These are phyloP conservation scores for Didymella pomorum DNA, from an alignment of 2,329 filamentous ascomycete genomes.

Conservation along the genomic window DNA sequence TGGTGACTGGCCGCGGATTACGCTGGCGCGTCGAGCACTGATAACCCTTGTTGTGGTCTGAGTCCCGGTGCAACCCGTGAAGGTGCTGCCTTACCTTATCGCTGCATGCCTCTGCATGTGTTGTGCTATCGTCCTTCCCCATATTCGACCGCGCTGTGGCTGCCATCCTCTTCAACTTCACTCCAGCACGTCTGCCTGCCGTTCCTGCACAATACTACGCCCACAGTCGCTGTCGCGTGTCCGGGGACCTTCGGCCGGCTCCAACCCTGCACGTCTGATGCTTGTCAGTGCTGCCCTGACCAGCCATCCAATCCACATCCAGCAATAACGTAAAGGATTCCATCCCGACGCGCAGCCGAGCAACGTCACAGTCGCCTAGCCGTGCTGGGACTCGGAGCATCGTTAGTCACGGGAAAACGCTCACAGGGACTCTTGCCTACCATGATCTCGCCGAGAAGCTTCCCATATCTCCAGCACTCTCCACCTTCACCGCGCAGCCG, in stretches of 20 bases:
- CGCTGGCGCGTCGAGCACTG: slow-evolving; percentile 24
- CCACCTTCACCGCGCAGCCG: slow-evolving; percentile 43
- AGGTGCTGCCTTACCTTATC: slow-evolving; percentile 22
- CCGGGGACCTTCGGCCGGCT: slow-evolving; percentile 34
- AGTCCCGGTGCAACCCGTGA: slow-evolving; percentile 15
- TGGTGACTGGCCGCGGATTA: slow-evolving; percentile 16
- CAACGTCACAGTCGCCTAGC: slow-evolving; percentile 42
- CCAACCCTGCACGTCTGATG: slow-evolving; percentile 42
- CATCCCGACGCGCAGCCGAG: slow-evolving; percentile 23
- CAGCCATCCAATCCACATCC: slow-evolving; percentile 43
- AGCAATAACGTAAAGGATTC: slow-evolving; percentile 50
- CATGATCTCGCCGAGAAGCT: slow-evolving; percentile 59
- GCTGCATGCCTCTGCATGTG: slow-evolving; percentile 12
- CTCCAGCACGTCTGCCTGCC: slow-evolving; percentile 5
- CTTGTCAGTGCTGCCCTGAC: slow-evolving; percentile 32
- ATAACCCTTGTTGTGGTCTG: slow-evolving; percentile 24
- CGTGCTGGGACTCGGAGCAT: slow-evolving; percentile 25
- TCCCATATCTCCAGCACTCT: slow-evolving; percentile 50
- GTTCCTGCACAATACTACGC: slow-evolving; percentile 7
- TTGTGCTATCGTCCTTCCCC: neutral
- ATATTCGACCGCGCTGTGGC: neutral
- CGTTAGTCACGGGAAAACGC: slow-evolving; percentile 40
- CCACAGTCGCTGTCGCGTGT: slow-evolving; percentile 20
- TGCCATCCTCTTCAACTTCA: slow-evolving; percentile 8
- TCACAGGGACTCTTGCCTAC: slow-evolving; percentile 33